Conservation (phyloP, 2,329 filamentous ascomycete species). For the Lomentospora prolificans region DNA sequence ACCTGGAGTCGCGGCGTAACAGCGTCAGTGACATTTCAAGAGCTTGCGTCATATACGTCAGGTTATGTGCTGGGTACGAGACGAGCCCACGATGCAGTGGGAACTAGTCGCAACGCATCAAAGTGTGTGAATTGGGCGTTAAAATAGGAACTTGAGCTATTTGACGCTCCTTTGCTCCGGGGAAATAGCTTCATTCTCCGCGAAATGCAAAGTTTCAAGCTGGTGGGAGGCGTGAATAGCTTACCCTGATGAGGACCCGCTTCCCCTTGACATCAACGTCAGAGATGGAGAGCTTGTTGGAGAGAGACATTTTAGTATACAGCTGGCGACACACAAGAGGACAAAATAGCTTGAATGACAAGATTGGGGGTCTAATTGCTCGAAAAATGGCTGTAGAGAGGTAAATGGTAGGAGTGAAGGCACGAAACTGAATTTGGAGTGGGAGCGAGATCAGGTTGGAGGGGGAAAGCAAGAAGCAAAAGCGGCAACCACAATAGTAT, state of each 20-base stretch:
- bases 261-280: slow-evolving; percentile 98
- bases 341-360: no score
- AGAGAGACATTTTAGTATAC: slow-evolving; percentile 97
- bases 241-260: slow-evolving; percentile 91
- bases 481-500: background rate
- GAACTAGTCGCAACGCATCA: no score
- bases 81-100: no score
- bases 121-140: no score
- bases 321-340: no score
- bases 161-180: background rate
- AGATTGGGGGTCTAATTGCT: no score
- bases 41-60: background rate
- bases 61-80: no score
- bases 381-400: no score
- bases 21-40: background rate
- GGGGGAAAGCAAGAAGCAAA: background rate
- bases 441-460: background rate
- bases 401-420: no score
- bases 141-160: no score
- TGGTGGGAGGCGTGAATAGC: slow-evolving; percentile 24
- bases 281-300: slow-evolving; percentile 93
- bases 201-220: no score
- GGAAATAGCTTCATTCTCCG: no score
- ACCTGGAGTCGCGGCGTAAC: slow-evolving; percentile 46
- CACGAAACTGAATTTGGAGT: background rate